Conservation (phyloP, 2,329 filamentous ascomycete species). For the Orbilia oligospora region DNA sequence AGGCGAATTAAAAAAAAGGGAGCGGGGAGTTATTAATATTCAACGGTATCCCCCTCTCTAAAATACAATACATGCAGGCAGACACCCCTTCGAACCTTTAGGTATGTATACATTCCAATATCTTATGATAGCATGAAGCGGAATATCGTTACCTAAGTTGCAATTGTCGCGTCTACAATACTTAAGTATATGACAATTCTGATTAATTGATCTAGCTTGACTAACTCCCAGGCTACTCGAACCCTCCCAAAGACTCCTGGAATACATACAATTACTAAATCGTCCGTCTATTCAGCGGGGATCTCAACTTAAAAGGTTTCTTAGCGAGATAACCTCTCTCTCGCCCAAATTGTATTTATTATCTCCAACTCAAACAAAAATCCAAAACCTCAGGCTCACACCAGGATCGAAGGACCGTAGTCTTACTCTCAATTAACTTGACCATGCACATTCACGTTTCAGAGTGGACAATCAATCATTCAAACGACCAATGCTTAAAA, state of each 20-base stretch:
- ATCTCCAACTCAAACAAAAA: conserved; percentile 21
- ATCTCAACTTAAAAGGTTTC: not conserved
- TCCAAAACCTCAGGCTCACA: conserved; percentile 10
- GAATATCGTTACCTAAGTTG: too few relatives aligned
- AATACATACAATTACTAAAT: too few relatives aligned
- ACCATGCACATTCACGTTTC: conserved; percentile 26
- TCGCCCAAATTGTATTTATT: conserved; percentile 16
- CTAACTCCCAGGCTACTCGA: too few relatives aligned
- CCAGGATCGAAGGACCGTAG: conserved; percentile 8
- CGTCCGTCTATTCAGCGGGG: not conserved
- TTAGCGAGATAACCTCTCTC: conserved; percentile 42
- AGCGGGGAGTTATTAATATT: not conserved
- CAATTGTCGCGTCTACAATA: too few relatives aligned
- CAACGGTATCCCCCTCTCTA: not conserved
- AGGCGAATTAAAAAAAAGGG: conserved; percentile 3
- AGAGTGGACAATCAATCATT: not conserved
- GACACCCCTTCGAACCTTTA: too few relatives aligned
- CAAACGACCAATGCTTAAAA: not conserved
- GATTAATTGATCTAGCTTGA: too few relatives aligned
- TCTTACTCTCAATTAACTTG: conserved; percentile 38
- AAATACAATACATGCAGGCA: too few relatives aligned
- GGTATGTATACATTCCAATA: too few relatives aligned
- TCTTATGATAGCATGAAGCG: too few relatives aligned
- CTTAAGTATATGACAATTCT: too few relatives aligned
- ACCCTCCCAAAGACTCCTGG: not conserved